Conservation (phyloP, 805 yeast species). For the Wickerhamiella vanderwaltii region DNA sequence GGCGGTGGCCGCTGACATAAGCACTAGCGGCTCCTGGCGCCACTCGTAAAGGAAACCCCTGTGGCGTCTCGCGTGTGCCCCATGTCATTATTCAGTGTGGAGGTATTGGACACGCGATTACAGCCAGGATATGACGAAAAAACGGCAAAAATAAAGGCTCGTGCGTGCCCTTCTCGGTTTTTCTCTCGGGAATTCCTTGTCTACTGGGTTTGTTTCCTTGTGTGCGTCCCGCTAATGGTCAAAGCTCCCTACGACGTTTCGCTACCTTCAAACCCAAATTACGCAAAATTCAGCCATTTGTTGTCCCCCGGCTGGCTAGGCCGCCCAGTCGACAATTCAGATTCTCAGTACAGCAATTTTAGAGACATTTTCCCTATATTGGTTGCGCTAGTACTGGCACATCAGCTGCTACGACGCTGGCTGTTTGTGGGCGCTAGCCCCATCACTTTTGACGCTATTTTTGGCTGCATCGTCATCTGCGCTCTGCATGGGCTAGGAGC, state of each 20-base stretch:
- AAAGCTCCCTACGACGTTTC: conserved; percentile 54
- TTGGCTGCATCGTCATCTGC: conserved; percentile 55
- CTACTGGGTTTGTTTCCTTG: conserved; percentile 48
- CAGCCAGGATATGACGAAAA: conserved; percentile 27
- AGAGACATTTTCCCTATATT: conserved; percentile 65
- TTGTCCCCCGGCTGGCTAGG: conserved; percentile 84
- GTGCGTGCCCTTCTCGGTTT: conserved; percentile 49
- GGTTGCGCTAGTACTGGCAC: conserved; percentile 41
- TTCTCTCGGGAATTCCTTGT: conserved; percentile 57
- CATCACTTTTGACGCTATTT: conserved; percentile 54
- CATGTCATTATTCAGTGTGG: conserved; percentile 32
- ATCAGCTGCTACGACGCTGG: conserved; percentile 38
- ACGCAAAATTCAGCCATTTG: conserved; percentile 44
- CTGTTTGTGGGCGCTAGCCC: conserved; percentile 26
- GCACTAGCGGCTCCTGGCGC: too few species aligned
- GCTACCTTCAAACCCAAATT: conserved; percentile 56
- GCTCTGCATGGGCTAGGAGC: conserved; percentile 74
- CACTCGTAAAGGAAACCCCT: too few species aligned
- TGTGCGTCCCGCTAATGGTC: conserved; percentile 74
- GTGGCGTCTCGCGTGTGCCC: too few species aligned
- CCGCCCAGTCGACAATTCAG: conserved; percentile 70
- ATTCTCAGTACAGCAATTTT: conserved; percentile 76
- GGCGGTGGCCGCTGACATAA: too few species aligned
- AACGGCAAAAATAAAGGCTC: conserved; percentile 19
- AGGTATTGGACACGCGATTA: conserved; percentile 34